Conservation (phyloP, 2,329 filamentous ascomycete species). For the Rosellinia necatrix region DNA sequence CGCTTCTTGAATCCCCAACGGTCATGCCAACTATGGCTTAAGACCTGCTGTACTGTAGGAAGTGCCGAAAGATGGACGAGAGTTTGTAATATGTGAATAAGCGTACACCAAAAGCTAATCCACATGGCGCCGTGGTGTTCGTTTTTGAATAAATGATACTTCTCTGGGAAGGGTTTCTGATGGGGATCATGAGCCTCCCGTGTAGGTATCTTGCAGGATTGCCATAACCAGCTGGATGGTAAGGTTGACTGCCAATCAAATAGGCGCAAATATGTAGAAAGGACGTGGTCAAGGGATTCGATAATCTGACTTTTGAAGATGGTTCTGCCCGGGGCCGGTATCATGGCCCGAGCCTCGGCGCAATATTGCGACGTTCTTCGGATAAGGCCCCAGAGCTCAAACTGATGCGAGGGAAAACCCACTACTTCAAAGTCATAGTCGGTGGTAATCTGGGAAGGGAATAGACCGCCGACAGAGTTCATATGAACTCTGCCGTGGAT, state of each 20-base stretch:
- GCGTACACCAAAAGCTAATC: constrained; percentile 19
- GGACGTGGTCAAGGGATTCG: constrained; percentile 3
- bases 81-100: constrained; percentile 14
- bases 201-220: neutral
- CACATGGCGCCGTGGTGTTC: constrained; percentile 12
- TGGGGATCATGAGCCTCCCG: neutral
- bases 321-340: neutral
- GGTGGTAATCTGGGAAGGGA: neutral
- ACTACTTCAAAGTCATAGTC: neutral
- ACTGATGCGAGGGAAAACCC: neutral
- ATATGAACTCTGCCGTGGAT: constrained; percentile 11
- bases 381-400: constrained; percentile 12
- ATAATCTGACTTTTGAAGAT: neutral
- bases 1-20: neutral
- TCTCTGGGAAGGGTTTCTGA: neutral
- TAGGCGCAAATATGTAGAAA: constrained; percentile 4
- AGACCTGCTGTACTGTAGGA: neutral
- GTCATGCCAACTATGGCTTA: neutral
- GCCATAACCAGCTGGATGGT: constrained; percentile 5
- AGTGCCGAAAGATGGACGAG: constrained; percentile 6
- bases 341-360: neutral
- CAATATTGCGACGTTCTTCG: constrained; percentile 12
- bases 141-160: constrained; percentile 19
- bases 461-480: constrained; percentile 9
- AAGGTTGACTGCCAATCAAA: constrained; percentile 1